Evolutionary conservation across 1,284 basidiomycete genomes (phyloP).

Genomic region (Pseudozyma pruni): DNA sequence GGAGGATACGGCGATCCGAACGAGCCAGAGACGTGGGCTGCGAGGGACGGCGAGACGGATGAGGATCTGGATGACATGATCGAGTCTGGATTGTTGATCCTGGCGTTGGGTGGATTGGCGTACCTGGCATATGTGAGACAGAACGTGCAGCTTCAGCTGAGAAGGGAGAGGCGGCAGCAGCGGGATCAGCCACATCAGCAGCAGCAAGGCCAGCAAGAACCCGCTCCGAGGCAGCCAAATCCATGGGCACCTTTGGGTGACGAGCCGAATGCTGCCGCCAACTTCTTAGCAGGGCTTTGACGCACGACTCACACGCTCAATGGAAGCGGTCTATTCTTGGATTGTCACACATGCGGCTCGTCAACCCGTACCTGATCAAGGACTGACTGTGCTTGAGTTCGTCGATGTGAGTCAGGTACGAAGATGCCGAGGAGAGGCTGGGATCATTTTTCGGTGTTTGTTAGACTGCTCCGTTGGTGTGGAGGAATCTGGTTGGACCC

Average conservation of each 20-base stretch:
- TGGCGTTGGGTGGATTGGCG: constrained; percentile 55
- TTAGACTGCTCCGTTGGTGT: background rate
- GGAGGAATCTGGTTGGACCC: background rate
- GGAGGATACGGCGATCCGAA: constrained; percentile 53
- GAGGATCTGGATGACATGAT: constrained; percentile 58
- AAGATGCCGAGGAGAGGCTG: background rate
- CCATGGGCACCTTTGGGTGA: constrained; percentile 34
- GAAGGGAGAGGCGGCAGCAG: constrained; percentile 42
- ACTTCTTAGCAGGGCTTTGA: constrained; percentile 32
- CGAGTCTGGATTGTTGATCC: constrained; percentile 52
- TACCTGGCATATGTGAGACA: constrained; percentile 55
- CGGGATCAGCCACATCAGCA: constrained; percentile 1
- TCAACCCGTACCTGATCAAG: too few species aligned
- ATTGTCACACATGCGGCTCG: too few species aligned
- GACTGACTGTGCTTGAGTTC: too few species aligned
- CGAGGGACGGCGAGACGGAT: constrained; percentile 34
- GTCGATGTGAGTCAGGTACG: too few species aligned
- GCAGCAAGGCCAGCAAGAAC: constrained; percentile 1
- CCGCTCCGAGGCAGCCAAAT: constrained; percentile 14
- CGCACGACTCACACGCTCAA: too few species aligned
- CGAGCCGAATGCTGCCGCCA: constrained; percentile 38
- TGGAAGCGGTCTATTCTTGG: too few species aligned
- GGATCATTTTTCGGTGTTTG: background rate
- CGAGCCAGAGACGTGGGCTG: constrained; percentile 49
- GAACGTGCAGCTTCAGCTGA: constrained; percentile 49